Evolutionary conservation across 2,329 filamentous ascomycete species (phyloP), one percentile per base, ranked within the genome.

Genomic region (Ophiosphaerella narmari): DNA sequence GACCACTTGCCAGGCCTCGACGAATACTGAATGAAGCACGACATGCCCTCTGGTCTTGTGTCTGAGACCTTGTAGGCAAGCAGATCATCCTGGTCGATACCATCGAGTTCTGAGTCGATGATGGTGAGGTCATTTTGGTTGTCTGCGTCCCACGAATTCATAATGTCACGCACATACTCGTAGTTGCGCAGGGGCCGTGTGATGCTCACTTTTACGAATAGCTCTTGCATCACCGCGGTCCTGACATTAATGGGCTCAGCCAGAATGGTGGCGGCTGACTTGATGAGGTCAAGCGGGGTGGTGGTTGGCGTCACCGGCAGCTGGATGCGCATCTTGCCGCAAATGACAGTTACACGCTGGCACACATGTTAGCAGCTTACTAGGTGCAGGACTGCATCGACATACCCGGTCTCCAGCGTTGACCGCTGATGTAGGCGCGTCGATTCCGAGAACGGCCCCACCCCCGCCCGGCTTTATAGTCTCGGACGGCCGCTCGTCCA

Each of bases 61-160:
- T 77, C 77, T 1, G 88, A 83, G 3, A 89, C 89, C 4, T 82
- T 81, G 11, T 81, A 78, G 4, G 87, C 75, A 21, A 89, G 85
- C 6, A 97, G 80, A 48, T 88, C 85, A 6, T 74, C 70, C 54
- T 82, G 77, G 44, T 80, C 77, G n/a, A 82, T 78, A 5, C 65
- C 74, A 6, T 78, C 77, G 2, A 79, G 74, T 33, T 85, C 81
- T 2, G 81, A 78, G 12, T 86, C 80, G 46, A 87, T 75, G 18
- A 97, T 80, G 14, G 89, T 75, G 12, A 97, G 78, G 7, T 82
- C 80, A 64, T 96, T 94, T 60, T 91, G 87, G 2, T 81, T 79
- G 69, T 96, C 91, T 37, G 82, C 80, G 53, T 96, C 90, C 93
- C 93, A 97, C 0, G 91, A 95, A 70, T 96, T 95, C 81, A 97